These are phyloP conservation scores for Starmera amethionina DNA, from an alignment of 805 yeast species.

Conservation along the genomic window DNA sequence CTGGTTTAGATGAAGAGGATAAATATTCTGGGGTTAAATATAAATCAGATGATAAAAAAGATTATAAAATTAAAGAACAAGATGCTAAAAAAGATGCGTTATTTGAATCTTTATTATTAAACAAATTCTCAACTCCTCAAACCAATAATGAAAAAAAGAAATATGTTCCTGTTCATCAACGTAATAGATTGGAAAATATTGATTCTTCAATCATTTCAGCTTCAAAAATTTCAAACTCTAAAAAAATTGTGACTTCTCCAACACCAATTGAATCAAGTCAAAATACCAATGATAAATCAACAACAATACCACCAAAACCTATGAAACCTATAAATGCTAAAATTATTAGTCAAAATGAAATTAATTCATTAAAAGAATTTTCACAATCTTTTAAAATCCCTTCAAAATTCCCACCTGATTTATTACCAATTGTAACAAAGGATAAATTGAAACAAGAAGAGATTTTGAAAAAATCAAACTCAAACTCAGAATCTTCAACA, in stretches of 20 bases:
- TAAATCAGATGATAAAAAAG: conserved; percentile 19
- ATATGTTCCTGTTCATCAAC: conserved; percentile 48
- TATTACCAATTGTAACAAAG: conserved; percentile 61
- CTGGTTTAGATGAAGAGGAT: conserved; percentile 91
- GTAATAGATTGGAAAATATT: conserved; percentile 32
- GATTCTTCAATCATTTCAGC: conserved; percentile 64
- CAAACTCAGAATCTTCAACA: conserved; percentile 14
- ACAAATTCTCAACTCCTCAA: conserved; percentile 32
- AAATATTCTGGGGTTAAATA: conserved; percentile 88
- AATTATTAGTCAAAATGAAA: conserved; percentile 46
- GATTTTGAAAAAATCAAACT: conserved; percentile 27
- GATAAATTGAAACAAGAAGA: conserved; percentile 58
- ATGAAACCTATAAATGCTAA: conserved; percentile 9
- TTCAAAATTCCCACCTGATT: conserved; percentile 36
- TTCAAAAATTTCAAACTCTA: conserved; percentile 14
- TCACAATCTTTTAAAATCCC: conserved; percentile 75
- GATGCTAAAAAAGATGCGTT: conserved; percentile 12
- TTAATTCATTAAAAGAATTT: conserved; percentile 65
- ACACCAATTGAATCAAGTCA: not conserved
- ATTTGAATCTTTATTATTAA: conserved; percentile 18
- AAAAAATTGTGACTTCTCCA: not conserved
- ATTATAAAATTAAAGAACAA: conserved; percentile 5
- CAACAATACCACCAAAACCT: conserved; percentile 12
- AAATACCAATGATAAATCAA: not conserved
- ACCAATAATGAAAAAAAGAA: conserved; percentile 24